Percentiles rank a stretch among this genome's conserved stretches.
phyloP scores from a whole-genome alignment of 306 rosid species.

The Cyclanthera cordifolia region DNA sequence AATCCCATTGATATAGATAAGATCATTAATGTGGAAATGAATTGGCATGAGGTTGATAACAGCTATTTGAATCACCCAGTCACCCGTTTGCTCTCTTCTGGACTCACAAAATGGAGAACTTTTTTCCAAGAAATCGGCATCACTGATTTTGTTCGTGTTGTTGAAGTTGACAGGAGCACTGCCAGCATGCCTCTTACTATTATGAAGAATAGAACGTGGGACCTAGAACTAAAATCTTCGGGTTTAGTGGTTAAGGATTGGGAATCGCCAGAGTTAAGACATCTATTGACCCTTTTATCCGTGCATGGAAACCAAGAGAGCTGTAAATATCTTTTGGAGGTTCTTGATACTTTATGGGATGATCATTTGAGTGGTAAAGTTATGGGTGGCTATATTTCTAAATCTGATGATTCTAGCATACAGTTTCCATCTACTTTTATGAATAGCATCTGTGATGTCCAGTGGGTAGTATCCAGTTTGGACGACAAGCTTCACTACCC shows the following conservation, averaged over 20 bases:
- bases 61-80: constrained; percentile 65
- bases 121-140: constrained; percentile 69
- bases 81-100: constrained; percentile 41
- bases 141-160: constrained; percentile 55
- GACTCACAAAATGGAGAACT: constrained; percentile 57
- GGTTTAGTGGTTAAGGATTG: constrained; percentile 58
- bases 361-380: constrained; percentile 56
- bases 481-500: constrained; percentile 66
- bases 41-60: constrained; percentile 66
- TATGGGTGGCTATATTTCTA: constrained; percentile 31
- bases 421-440: constrained; percentile 64
- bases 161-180: constrained; percentile 51
- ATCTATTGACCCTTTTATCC: constrained; percentile 45
- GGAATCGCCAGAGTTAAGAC: constrained; percentile 68
- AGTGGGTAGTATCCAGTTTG: constrained; percentile 60
- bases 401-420: constrained; percentile 31
- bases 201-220: constrained; percentile 38
- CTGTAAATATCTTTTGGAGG: constrained; percentile 59
- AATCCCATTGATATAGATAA: constrained; percentile 50
- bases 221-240: constrained; percentile 44
- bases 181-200: constrained; percentile 32
- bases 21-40: constrained; percentile 49
- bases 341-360: constrained; percentile 82
- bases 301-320: constrained; percentile 37
- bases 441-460: constrained; percentile 45